Base-by-base conservation (phyloP, 2,329 filamentous ascomycete genomes). In the Falciphora oryzae region DNA sequence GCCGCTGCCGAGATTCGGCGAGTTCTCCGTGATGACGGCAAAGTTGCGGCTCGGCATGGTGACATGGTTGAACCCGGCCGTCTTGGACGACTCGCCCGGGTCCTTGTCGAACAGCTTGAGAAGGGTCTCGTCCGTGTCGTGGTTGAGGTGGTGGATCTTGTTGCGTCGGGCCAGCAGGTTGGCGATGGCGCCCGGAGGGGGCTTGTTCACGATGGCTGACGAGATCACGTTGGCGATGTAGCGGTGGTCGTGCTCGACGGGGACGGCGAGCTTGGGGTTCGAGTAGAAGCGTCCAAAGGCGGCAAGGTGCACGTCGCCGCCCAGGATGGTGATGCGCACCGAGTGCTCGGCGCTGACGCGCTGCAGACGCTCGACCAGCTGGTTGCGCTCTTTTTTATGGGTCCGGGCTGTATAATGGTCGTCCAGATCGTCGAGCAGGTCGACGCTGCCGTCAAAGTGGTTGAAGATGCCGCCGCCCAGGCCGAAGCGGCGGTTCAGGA, bases 141-240 rank as follows among this genome's bases (percentile, higher is more conserved):
- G 71, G 74, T 89, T 84, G 61, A 90, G 77, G 69, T 90, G 88
- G 70, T 90, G 88, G 62, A 90, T 85, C 77, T 88, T 97, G 81
- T 98, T 98, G 66, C 95, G 85, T 73, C 89, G 89, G 65, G 96
- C 94, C 64, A 99, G 83, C 61, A 97, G 85, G 75, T 99, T 96
- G 14, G 93, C 93, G 72, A 99, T 90, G 70, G 78, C 93, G 74
- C 89, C 87, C 1, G 94, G 92, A 18, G 93, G 92, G 2, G 95
- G 95, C 70, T 94, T 94, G 75, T 99, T 97, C 69, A 96, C 93
- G 71, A 99, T 98, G 38, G 93, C 93, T 0, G 93, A 97, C 7
- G 93, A 96, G 63, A 98, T 85, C 27, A 99, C 84, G 72, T 99
- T 99, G 62, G 89, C 90, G 87, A 99, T 98, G 76, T 98, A 98